A percentile compares a stretch with the other conserved stretches of the same genome.
phyloP scores from a whole-genome alignment of 108 stramenopile genomes.

The Cylindrotheca fusiformis region DNA sequence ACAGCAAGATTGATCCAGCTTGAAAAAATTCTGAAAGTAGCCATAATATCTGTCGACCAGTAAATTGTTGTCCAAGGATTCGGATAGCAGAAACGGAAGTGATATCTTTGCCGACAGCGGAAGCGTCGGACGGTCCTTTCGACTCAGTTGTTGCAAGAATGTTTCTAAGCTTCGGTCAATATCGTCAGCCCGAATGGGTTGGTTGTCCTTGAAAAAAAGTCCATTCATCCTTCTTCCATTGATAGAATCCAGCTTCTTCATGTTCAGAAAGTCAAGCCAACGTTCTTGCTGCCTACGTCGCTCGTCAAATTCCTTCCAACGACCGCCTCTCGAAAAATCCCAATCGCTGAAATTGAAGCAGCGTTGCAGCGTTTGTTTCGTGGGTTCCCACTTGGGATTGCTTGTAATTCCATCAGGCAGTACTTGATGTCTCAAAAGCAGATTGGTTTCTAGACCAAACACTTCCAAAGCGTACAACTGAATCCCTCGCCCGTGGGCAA shows the following conservation, averaged over 20 bases:
- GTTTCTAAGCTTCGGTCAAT: background rate
- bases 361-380: background rate
- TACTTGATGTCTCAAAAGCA: slow-evolving; percentile 31
- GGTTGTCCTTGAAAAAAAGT: background rate
- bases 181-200: slow-evolving; percentile 3
- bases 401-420: background rate
- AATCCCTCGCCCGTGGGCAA: slow-evolving; percentile 30
- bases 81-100: slow-evolving; percentile 26
- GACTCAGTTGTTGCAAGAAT: background rate
- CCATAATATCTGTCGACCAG: slow-evolving; percentile 28
- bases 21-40: slow-evolving; percentile 24
- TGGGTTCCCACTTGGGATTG: slow-evolving; percentile 34
- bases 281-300: background rate
- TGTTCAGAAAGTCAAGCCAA: slow-evolving; percentile 1
- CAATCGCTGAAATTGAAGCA: slow-evolving; percentile 34
- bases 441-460: slow-evolving; percentile 13
- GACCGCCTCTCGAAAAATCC: slow-evolving; percentile 22
- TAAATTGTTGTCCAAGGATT: background rate
- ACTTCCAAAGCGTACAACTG: slow-evolving; percentile 24
- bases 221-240: slow-evolving; percentile 13
- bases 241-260: background rate
- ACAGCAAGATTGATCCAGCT: slow-evolving; percentile 34
- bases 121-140: background rate
- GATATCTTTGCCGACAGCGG: background rate
- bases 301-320: slow-evolving; percentile 22